Base-by-base conservation (phyloP, 768 basidiomycete genomes). In the Podaxis sp. region DNA sequence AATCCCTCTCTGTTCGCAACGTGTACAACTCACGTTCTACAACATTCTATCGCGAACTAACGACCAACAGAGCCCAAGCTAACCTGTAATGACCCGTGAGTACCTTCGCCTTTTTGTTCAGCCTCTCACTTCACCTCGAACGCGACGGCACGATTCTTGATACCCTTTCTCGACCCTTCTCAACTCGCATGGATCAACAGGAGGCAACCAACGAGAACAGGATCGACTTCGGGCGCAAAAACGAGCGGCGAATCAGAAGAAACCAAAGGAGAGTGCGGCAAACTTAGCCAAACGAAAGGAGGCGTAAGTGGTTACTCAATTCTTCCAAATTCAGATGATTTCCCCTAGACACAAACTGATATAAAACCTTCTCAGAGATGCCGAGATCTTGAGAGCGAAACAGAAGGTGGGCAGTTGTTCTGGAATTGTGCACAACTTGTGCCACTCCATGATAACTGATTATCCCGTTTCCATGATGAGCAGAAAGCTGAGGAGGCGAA, bases 141-240 rank as follows among this genome's bases (percentile, higher is more conserved):
- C 59, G 55, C 56, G 56, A 56, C 69, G 53, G 46, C 44, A 63
- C 63, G 62, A 67, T 70, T 71, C 62, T 71, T 30, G 42, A 33
- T 52, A 38, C 24, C 46, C 68, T 52, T 63, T 63, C 48, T 57
- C 54, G 24, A 64, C 56, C 65, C 53, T 51, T 46, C 59, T 33
- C 51, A 46, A 56, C 44, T n/a, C 6, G 24, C 19, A 49, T 52
- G 63, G 15, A 22, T 65, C 66, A 68, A 39, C 68, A 93, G 92
- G 92, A 69, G 92, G 92, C 68, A 92, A 93, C 72, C 91, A 93
- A 73, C 84, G 92, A 57, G 92, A 93, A 6, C 80, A 76, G 74
- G 92, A 89, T 73, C 89, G 92, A 66, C 74, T 76, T 22, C 87
- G 85, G 72, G 86, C 89, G 13, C 85, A 86, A 77, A 93, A 93